A percentile compares a stretch with the other conserved stretches of the same genome.
phyloP scores from a whole-genome alignment of 495 filamentous ascomycete genomes.

The Astrocystis sublimbata region DNA sequence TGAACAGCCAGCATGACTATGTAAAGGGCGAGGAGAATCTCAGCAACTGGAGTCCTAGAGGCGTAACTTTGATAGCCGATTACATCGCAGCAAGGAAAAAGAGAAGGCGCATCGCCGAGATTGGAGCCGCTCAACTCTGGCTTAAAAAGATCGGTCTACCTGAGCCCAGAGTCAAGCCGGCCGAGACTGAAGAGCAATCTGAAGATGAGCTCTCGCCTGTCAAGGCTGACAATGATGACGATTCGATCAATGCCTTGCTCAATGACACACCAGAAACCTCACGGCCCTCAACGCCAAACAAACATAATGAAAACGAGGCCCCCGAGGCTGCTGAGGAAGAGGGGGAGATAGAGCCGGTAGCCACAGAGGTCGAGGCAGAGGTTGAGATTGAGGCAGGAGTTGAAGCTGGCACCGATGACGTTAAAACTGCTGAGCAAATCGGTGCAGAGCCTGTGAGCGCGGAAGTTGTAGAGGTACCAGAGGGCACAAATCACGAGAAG shows the following conservation, averaged over 20 bases:
- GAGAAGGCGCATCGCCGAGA: constrained; percentile 69
- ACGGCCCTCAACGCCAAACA: constrained; percentile 33
- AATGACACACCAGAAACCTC: constrained; percentile 47
- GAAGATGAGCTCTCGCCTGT: constrained; percentile 41
- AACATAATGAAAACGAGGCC: constrained; percentile 15
- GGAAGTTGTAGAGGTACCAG: background rate
- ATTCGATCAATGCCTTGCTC: constrained; percentile 40
- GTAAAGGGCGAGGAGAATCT: constrained; percentile 92
- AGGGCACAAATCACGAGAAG: constrained; percentile 7
- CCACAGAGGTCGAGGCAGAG: background rate
- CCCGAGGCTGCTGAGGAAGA: constrained; percentile 18
- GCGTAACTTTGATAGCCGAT: constrained; percentile 83
- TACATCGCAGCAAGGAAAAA: constrained; percentile 72
- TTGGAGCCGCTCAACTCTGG: constrained; percentile 74
- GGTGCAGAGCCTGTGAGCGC: background rate
- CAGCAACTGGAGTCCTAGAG: constrained; percentile 80
- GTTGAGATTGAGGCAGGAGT: constrained; percentile 11
- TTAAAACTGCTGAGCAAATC: background rate
- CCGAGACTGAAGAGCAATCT: constrained; percentile 35
- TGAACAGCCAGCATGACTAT: constrained; percentile 92
- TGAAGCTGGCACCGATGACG: background rate
- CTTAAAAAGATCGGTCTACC: constrained; percentile 53
- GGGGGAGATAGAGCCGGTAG: constrained; percentile 17
- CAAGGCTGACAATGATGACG: constrained; percentile 30
- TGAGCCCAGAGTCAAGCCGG: constrained; percentile 24